Evolutionary conservation across 495 filamentous ascomycete genomes (phyloP).

Genomic region (Hypoxylon fragiforme): DNA sequence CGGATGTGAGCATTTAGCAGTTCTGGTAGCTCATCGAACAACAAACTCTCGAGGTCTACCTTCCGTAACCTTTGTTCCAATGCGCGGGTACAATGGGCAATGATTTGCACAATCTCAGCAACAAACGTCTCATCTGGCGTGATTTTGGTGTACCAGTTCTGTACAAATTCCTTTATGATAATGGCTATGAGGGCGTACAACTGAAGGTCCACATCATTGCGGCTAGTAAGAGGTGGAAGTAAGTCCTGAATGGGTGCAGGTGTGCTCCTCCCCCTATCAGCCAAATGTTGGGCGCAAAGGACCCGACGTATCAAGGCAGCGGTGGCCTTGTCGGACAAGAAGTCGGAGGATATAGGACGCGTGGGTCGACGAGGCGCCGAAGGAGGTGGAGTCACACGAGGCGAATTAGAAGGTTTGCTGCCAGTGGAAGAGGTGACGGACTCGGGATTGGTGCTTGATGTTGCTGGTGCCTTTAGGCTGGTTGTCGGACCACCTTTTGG

Average conservation of each 20-base stretch:
- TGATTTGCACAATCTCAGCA: slow-evolving; percentile 81
- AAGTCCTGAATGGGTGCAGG: slow-evolving; percentile 68
- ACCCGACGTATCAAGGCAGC: slow-evolving; percentile 54
- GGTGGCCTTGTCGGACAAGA: slow-evolving; percentile 56
- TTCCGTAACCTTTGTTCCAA: slow-evolving; percentile 82
- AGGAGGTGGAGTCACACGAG: slow-evolving; percentile 18
- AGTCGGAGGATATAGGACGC: slow-evolving; percentile 41
- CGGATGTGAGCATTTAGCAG: slow-evolving; percentile 77
- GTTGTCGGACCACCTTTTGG: slow-evolving; percentile 28
- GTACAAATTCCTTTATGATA: slow-evolving; percentile 83
- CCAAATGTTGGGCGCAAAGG: slow-evolving; percentile 52
- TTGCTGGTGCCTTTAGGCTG: slow-evolving; percentile 36
- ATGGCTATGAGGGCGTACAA: slow-evolving; percentile 90
- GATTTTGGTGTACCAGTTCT: slow-evolving; percentile 90
- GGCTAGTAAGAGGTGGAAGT: slow-evolving; percentile 87
- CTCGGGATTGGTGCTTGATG: slow-evolving; percentile 32
- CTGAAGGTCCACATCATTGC: slow-evolving; percentile 87
- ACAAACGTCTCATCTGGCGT: slow-evolving; percentile 86
- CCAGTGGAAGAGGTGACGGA: slow-evolving; percentile 26
- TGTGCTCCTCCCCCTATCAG: slow-evolving; percentile 48
- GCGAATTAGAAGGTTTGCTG: slow-evolving; percentile 16
- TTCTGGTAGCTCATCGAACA: slow-evolving; percentile 87
- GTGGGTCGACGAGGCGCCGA: slow-evolving; percentile 34
- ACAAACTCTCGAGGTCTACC: slow-evolving; percentile 77
- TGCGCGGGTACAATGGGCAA: slow-evolving; percentile 85